Evolutionary conservation across 2,329 filamentous ascomycete genomes (phyloP).

Genomic region (Aspergillus texensis): DNA sequence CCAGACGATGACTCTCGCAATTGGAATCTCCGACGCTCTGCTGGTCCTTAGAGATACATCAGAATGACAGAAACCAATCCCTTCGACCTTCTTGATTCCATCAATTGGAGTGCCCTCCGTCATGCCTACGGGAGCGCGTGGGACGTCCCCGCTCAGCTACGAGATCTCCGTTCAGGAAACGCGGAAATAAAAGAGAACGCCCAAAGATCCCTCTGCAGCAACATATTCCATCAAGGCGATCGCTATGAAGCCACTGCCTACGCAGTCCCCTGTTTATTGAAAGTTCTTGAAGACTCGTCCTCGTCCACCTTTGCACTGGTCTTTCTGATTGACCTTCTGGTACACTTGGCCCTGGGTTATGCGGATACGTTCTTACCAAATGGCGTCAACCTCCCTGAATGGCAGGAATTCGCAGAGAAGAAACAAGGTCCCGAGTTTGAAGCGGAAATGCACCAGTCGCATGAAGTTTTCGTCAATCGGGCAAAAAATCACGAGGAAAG

Average conservation of each 20-base stretch:
- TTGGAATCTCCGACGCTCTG: background rate
- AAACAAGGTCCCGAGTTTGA: background rate
- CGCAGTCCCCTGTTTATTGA: background rate
- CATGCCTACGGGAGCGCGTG: conserved; percentile 10
- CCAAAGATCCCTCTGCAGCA: conserved; percentile 2
- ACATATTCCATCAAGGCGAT: conserved; percentile 4
- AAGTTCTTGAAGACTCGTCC: background rate
- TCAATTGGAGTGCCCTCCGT: conserved; percentile 6
- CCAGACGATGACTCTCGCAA: background rate
- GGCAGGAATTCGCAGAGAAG: background rate
- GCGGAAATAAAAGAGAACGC: background rate
- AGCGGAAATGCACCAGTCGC: background rate
- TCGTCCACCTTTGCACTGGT: background rate
- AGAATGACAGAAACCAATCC: background rate
- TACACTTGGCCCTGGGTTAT: background rate
- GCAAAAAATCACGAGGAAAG: background rate
- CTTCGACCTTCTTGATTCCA: conserved; percentile 2
- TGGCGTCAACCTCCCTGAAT: background rate
- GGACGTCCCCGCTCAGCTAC: conserved; percentile 8
- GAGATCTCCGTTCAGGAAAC: conserved; percentile 1
- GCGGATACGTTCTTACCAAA: background rate
- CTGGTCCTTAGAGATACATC: background rate
- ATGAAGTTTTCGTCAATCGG: background rate
- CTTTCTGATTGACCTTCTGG: background rate
- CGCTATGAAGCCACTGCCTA: conserved; percentile 8